Evolutionary conservation across 2,329 filamentous ascomycete genomes (phyloP), one percentile per base, ranked within the genome.

Genomic region (Cordyceps javanica): DNA sequence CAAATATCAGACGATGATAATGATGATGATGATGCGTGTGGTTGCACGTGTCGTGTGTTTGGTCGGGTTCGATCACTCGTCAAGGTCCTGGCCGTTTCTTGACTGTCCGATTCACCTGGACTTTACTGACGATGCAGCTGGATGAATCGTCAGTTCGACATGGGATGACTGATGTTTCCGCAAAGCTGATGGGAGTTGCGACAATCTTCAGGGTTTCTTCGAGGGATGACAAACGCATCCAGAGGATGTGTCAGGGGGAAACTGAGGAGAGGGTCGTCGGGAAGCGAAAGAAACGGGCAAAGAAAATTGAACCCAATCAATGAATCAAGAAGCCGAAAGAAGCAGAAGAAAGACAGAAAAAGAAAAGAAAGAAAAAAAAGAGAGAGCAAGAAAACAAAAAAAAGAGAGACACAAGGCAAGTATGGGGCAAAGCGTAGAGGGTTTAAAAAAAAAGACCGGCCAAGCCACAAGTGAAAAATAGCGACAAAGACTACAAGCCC

Each of bases 351-450:
- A 14, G 23, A 42, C 51, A 11, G 19, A 23, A 46, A 16, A 25
- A 28, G 7, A 32, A 21, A 23, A 44, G 25, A 3, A 32, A 39
- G 16, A 45, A 45, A 52, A 21, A 11, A 13, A 48, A 36, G 25
- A 36, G 19, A 38, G 38, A 56, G 39, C 30, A 44, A 32, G n/a
- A 25, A 53, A 30, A 11, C 25, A 21, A 32, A 41, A 25, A 38
- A 56, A 41, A 44, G 53, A 56, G 53, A 56, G 44, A 56, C 53
- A 56, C 53, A 30, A 49, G 53, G 53, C 53, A 44, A 44, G 52
- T 21, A 36, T 21, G 44, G 26, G 32, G 30, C 32, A 23, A 19
- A 28, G 42, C 14, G 21, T 14, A 30, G 21, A 34, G 19, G 14
- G 19, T 5, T 36, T 9, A 55, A 55, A 44, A 45, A 13, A 52